A percentile compares a stretch with the other conserved stretches of the same genome.
phyloP scores from a whole-genome alignment of 2,329 filamentous ascomycete genomes.

The Aaosphaeria pasadenensis region DNA sequence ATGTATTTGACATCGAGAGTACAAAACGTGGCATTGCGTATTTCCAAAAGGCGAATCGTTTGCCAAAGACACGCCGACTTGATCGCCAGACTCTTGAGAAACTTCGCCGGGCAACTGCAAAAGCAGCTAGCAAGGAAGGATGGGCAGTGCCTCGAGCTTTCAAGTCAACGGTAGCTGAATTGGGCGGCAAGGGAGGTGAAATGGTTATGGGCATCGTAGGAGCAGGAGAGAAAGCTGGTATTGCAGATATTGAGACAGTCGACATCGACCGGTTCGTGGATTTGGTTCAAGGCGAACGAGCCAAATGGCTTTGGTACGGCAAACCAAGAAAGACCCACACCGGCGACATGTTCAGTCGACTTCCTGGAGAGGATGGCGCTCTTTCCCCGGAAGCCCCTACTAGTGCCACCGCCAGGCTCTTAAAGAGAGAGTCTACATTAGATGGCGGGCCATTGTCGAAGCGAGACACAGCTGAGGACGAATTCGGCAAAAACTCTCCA shows the following conservation, averaged over 20 bases:
- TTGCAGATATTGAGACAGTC: slow-evolving; percentile 87
- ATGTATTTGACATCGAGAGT: slow-evolving; percentile 80
- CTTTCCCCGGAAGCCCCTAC: slow-evolving; percentile 58
- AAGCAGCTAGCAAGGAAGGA: slow-evolving; percentile 82
- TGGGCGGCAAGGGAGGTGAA: slow-evolving; percentile 90
- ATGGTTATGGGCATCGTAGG: slow-evolving; percentile 95
- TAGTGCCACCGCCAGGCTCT: slow-evolving; percentile 44
- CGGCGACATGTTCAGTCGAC: slow-evolving; percentile 38
- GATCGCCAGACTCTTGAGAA: slow-evolving; percentile 80
- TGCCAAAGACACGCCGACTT: slow-evolving; percentile 73
- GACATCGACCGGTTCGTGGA: slow-evolving; percentile 82
- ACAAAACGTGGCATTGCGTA: slow-evolving; percentile 81
- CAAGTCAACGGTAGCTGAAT: slow-evolving; percentile 90
- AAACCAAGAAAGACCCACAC: slow-evolving; percentile 65
- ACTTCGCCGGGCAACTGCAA: slow-evolving; percentile 80
- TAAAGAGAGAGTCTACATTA: slow-evolving; percentile 49
- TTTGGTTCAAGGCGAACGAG: slow-evolving; percentile 73
- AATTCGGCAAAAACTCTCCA: slow-evolving; percentile 40
- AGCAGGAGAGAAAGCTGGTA: slow-evolving; percentile 76
- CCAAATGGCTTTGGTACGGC: slow-evolving; percentile 94
- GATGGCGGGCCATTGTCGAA: slow-evolving; percentile 22
- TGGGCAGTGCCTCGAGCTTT: slow-evolving; percentile 93
- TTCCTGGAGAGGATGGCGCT: slow-evolving; percentile 39
- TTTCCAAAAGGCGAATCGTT: slow-evolving; percentile 86
- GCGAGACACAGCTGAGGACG: slow-evolving; percentile 23